Conservation (phyloP, 768 basidiomycete genomes). For the Termitomyces bulborhizus region DNA sequence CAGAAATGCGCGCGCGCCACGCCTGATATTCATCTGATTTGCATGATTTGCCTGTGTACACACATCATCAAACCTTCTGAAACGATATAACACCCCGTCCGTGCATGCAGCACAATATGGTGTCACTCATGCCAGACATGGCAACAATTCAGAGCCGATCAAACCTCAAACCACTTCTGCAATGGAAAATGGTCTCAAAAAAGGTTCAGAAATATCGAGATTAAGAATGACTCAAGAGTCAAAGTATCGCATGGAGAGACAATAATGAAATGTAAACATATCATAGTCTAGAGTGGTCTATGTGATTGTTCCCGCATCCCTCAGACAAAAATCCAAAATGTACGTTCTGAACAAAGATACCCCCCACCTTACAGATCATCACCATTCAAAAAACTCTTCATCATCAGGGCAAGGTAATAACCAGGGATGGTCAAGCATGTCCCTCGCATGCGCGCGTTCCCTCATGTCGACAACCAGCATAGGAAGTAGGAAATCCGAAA, state of each 20-base stretch:
- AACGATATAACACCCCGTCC: not conserved
- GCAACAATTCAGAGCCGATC: not conserved
- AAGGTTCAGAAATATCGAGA: not conserved
- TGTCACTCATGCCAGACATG: not conserved
- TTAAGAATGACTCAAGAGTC: not conserved
- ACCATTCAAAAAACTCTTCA: conserved; percentile 41
- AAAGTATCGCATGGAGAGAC: not conserved
- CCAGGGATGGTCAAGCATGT: conserved; percentile 76
- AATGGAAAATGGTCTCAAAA: not conserved
- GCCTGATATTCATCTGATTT: no score
- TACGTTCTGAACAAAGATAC: not conserved
- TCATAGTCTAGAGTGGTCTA: conserved; percentile 3
- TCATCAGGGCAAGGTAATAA: conserved; percentile 38
- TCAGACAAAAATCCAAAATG: not conserved
- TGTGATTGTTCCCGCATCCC: not conserved
- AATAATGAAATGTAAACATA: not conserved
- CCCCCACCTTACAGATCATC: conserved; percentile 3
- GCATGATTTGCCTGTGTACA: not conserved
- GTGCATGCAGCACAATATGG: not conserved
- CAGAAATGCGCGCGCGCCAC: no score
- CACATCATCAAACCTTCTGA: not conserved
- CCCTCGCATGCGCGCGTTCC: conserved; percentile 62
- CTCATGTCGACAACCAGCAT: conserved; percentile 72
- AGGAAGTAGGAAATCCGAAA: conserved; percentile 67
- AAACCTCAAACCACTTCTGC: not conserved